Base-by-base conservation (phyloP, 1,139 yeast species). In the Scheffersomyces quercinus region DNA sequence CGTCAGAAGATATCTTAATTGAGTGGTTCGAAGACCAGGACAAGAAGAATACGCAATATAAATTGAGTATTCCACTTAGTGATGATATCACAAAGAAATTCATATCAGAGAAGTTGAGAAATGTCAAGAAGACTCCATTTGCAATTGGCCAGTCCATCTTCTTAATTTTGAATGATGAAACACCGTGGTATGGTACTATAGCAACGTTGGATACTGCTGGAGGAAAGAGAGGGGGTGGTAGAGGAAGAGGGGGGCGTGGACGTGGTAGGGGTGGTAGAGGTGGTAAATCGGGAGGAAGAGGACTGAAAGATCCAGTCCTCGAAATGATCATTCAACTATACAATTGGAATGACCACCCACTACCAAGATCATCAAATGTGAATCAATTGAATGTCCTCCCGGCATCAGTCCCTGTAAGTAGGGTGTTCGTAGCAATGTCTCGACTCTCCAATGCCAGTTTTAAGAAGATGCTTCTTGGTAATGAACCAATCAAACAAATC, bases 391-490 rank as follows among this genome's bases (percentile, higher is more conserved):
- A 77, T 33, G 57, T 85, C 11, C 56, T 84, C 42, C 88, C 89
- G 0, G 82, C 83, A 10, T 78, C 85, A 6, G 77, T 81, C 5
- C 85, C 85, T 2, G 78, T 82, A 7, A 76, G 81, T 38, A 67
- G 90, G 59, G 81, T 82, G 3, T 68, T 83, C 55, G 73, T 76
- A 52, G 85, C 89, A 0, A 84, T 83, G 88, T 70, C 79, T 2
- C 70, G 78, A 40, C 68, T 83, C 29, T 73, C 72, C 33, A 82
- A 83, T 56, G 79, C 81, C 26, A 75, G 70, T 46, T 84, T 83
- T 54, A 73, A 71, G 37, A 76, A 77, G 41, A 72, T 84, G 77
- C 60, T 84, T 15, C 58, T 83, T 41, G 90, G 89, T 7, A 75
- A 81, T 40, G 77, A 77, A 20, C 81, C 82, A 2, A 79, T 85